Evolutionary conservation across 2,329 filamentous ascomycete genomes (phyloP).

Genomic region (Mycosphaerella sp.): DNA sequence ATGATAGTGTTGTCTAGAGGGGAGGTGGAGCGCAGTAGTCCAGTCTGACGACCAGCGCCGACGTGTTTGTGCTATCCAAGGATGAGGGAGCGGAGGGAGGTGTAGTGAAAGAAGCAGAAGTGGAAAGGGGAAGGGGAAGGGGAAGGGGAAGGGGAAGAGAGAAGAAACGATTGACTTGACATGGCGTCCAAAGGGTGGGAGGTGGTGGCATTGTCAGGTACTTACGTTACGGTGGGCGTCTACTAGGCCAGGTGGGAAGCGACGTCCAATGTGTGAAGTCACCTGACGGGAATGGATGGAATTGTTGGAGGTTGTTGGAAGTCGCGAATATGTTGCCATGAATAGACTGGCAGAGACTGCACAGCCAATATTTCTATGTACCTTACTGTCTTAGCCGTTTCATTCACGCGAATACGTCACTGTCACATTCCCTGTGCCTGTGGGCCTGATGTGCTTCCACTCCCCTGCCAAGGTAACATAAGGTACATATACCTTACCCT

Average conservation of each 20-base stretch:
- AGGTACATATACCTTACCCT: too few species aligned
- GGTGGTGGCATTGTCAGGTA: background rate
- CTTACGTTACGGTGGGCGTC: background rate
- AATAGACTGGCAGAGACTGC: background rate
- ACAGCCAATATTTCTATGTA: background rate
- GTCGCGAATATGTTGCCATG: background rate
- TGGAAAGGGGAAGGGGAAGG: too few species aligned
- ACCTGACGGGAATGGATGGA: conserved; percentile 4
- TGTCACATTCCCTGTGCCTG: too few species aligned
- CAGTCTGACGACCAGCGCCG: conserved; percentile 7
- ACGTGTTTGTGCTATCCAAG: background rate
- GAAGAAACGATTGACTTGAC: background rate
- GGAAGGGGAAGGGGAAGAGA: background rate
- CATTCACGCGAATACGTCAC: too few species aligned
- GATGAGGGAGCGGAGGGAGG: background rate
- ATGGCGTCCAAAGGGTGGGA: too few species aligned
- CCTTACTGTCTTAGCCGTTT: too few species aligned
- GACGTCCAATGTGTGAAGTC: background rate
- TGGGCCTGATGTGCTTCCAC: too few species aligned
- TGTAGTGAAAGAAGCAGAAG: background rate
- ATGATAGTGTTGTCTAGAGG: background rate
- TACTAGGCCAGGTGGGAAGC: background rate
- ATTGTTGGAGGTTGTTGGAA: conserved; percentile 2
- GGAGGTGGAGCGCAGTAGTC: background rate
- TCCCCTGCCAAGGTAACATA: too few species aligned